Base-by-base conservation (phyloP, 805 yeast species). In the Pichia occidentalis region DNA sequence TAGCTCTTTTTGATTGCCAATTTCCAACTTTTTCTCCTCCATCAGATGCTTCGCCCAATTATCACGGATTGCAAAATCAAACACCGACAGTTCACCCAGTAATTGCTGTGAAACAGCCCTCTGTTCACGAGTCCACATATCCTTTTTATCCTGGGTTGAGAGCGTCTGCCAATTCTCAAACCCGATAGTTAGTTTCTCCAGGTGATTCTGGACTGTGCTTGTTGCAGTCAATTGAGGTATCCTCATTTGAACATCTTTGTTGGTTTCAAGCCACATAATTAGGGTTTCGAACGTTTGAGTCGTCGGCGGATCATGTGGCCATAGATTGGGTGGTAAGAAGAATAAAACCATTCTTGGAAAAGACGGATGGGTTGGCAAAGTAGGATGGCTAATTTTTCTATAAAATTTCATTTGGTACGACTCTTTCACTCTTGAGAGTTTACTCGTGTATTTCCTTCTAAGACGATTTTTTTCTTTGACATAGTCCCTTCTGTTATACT, bases 251-350 rank as follows among this genome's bases (percentile, higher is more conserved):
- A 50, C n/a, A 29, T 43, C 48, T 3, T 34, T 36, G 29, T 48
- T 47, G 2, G 47, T 26, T 41, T 22, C 55, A 34, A 52, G 52
- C 52, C 46, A 42, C 6, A 32, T 13, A 13, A 32, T 36, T 21
- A 70, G 44, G 12, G 56, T 53, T 34, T 62, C 57, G 37, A 59
- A 64, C 1, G 74, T 68, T 45, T 68, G 70, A 35, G 57, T 49
- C 2, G 73, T 69, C 13, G 77, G 77, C 2, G 74, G 74, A 39
- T 68, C 74, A 37, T 66, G 67, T 0, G 78, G 78, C 78, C 78
- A 72, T 14, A 55, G 53, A 8, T 53, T 42, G 3, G 73, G 66
- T 1, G 70, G 63, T 3, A 70, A 47, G 45, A 71, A 70, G 42
- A 63, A 70, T 5, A 72, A 50, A 9, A 70, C 73, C 50, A 71